phyloP scores from a whole-genome alignment of 768 basidiomycete genomes.

The Symmetrospora coprosmae region DNA sequence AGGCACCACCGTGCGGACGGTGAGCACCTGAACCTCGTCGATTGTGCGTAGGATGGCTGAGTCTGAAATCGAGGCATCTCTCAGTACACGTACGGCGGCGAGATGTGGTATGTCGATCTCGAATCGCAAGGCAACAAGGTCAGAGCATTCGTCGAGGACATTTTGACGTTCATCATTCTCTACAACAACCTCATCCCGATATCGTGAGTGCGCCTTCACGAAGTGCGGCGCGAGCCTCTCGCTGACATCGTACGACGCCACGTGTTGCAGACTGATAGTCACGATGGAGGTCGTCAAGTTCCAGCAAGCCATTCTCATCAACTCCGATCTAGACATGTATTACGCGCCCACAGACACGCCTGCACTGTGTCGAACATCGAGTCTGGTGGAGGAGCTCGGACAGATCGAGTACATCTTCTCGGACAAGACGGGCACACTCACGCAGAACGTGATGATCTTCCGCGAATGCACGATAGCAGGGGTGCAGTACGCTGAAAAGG shows the following conservation, averaged over 20 bases:
- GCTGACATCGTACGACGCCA: neutral
- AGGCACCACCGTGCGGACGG: slow-evolving; percentile 73
- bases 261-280: slow-evolving; percentile 55
- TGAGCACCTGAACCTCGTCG: slow-evolving; percentile 35
- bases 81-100: slow-evolving; percentile 69
- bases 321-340: slow-evolving; percentile 86
- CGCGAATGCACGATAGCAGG: slow-evolving; percentile 77
- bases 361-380: slow-evolving; percentile 92
- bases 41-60: no score
- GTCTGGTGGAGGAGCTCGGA: slow-evolving; percentile 92
- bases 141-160: slow-evolving; percentile 77
- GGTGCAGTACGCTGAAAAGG: slow-evolving; percentile 71
- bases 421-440: slow-evolving; percentile 88
- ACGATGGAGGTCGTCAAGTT: slow-evolving; percentile 99
- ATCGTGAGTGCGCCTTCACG: slow-evolving; percentile 50
- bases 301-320: slow-evolving; percentile 93
- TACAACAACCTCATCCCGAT: slow-evolving; percentile 99
- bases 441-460: slow-evolving; percentile 98
- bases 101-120: slow-evolving; percentile 82
- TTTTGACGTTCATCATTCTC: slow-evolving; percentile 92
- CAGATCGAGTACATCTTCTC: slow-evolving; percentile 95
- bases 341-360: slow-evolving; percentile 87
- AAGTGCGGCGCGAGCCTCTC: neutral
- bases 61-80: neutral
- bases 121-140: slow-evolving; percentile 40